These are phyloP conservation scores for Leishmania lainsoni DNA, from an alignment of 208 protist species.

Conservation along the genomic window DNA sequence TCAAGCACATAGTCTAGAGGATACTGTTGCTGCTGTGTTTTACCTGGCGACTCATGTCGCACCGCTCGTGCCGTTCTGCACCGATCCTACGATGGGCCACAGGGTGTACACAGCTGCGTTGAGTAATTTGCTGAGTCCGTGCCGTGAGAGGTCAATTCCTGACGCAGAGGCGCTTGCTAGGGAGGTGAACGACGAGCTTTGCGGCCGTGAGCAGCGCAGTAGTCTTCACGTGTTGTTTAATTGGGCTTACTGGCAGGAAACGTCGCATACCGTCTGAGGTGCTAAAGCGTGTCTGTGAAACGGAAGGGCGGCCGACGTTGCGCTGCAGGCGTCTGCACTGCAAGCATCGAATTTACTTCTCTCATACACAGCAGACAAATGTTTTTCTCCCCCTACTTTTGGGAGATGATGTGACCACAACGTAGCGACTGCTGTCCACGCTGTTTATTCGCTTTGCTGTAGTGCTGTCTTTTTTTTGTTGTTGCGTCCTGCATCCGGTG, in stretches of 20 bases:
- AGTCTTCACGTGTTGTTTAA: conserved; percentile 66
- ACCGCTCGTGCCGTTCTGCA: conserved; percentile 46
- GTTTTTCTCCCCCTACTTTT: background rate
- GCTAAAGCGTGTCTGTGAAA: background rate
- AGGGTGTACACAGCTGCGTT: conserved; percentile 33
- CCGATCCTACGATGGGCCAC: conserved; percentile 36
- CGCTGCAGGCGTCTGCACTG: background rate
- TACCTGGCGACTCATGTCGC: conserved; percentile 49
- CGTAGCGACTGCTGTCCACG: background rate
- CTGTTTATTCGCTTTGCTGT: background rate
- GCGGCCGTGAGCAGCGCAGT: conserved; percentile 33
- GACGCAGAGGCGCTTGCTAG: conserved; percentile 39
- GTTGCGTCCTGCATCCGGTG: background rate
- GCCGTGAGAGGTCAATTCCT: conserved; percentile 10
- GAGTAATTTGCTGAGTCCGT: conserved; percentile 24
- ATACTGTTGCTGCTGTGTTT: conserved; percentile 27
- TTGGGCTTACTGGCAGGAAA: conserved; percentile 69
- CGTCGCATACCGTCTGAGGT: background rate
- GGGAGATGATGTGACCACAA: background rate
- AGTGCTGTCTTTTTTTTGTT: background rate
- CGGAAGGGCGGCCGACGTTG: background rate
- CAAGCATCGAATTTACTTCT: background rate
- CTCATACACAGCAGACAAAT: background rate
- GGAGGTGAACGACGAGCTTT: conserved; percentile 77
- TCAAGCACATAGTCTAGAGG: conserved; percentile 42